Evolutionary conservation across 208 protist genomes (phyloP).

Genomic region (Trypanosoma grayi): DNA sequence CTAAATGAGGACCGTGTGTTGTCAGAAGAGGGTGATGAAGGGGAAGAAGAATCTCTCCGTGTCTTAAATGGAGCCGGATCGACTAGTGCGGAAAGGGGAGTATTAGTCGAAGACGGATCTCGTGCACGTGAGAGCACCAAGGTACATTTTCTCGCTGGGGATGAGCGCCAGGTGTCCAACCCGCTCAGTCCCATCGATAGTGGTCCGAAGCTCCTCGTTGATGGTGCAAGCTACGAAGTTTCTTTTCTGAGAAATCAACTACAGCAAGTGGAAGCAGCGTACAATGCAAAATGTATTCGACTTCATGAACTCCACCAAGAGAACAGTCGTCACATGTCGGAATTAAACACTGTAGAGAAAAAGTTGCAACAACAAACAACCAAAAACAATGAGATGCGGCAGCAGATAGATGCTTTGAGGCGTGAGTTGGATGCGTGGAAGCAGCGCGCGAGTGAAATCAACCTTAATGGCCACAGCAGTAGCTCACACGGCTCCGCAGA

Average conservation of each 20-base stretch:
- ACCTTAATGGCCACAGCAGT: not conserved
- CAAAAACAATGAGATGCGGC: conserved; percentile 32
- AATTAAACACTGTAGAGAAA: conserved; percentile 38
- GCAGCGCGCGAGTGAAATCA: conserved; percentile 36
- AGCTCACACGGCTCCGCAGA: conserved; percentile 1
- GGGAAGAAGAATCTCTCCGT: too few relatives aligned
- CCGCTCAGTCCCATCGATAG: not conserved
- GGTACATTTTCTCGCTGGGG: too few relatives aligned
- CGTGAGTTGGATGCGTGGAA: conserved; percentile 77
- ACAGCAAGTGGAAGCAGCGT: conserved; percentile 82
- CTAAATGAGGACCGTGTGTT: not conserved
- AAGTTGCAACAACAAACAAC: conserved; percentile 24
- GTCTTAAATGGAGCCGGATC: too few relatives aligned
- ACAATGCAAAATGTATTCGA: conserved; percentile 78
- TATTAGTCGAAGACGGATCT: too few relatives aligned
- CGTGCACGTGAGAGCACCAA: too few relatives aligned
- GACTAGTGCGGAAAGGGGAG: too few relatives aligned
- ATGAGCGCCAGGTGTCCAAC: too few relatives aligned
- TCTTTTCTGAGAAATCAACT: conserved; percentile 76
- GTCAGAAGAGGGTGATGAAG: not conserved
- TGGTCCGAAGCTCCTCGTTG: conserved; percentile 41
- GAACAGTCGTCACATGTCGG: conserved; percentile 38
- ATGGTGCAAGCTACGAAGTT: conserved; percentile 75
- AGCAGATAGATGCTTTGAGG: conserved; percentile 46
- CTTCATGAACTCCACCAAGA: conserved; percentile 78